A percentile compares a stretch with the other conserved stretches of the same genome.
Conservation (phyloP, 768 basidiomycete species). For the Tulasnella sp. region DNA sequence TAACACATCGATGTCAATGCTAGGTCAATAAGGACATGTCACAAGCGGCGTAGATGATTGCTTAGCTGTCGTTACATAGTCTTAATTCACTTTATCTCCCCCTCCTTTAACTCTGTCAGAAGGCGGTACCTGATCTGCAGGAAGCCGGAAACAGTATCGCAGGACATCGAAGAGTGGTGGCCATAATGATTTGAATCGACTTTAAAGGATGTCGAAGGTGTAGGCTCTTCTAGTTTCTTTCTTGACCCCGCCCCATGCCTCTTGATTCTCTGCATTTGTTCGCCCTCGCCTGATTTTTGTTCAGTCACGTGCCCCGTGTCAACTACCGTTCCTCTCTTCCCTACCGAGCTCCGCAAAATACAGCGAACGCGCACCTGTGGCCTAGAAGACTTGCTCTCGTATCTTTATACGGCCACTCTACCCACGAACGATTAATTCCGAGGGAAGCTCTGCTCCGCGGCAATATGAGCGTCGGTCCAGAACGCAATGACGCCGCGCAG, state of each 20-base stretch:
- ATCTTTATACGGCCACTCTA: background rate
- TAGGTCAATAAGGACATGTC: slow-evolving; percentile 62
- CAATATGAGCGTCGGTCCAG: background rate
- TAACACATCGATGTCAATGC: background rate
- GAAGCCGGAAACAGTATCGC: no score
- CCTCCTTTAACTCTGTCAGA: background rate
- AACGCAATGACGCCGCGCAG: background rate
- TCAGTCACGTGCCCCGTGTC: background rate
- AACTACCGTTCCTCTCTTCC: background rate
- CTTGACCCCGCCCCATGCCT: no score
- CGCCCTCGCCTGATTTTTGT: no score
- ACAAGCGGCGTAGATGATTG: slow-evolving; percentile 25
- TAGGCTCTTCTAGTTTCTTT: background rate
- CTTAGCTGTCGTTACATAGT: slow-evolving; percentile 19
- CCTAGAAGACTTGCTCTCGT: background rate
- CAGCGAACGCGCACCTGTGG: background rate
- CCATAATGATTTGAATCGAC: background rate
- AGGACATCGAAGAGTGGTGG: background rate
- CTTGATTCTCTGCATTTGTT: no score
- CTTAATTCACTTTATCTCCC: background rate
- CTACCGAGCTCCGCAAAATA: background rate
- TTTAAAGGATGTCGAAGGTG: background rate
- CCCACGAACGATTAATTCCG: background rate
- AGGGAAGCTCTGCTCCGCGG: background rate
- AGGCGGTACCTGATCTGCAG: no score